These are phyloP conservation scores for Eimeria necatrix DNA, from an alignment of 169 alveolate species.

Conservation along the genomic window DNA sequence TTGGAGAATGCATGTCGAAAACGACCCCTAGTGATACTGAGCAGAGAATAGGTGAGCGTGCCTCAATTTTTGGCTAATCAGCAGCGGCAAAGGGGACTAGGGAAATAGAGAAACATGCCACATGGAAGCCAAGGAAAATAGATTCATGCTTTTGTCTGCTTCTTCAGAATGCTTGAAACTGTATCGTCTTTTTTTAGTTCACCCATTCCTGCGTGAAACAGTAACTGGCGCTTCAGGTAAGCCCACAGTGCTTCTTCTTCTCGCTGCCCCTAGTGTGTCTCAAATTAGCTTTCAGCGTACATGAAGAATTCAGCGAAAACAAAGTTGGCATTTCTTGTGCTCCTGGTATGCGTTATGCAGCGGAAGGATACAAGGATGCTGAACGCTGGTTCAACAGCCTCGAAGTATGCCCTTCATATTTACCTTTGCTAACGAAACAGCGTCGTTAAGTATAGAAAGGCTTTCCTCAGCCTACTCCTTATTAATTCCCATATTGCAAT, in stretches of 20 bases:
- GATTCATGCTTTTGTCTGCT: neutral
- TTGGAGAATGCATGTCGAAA: neutral
- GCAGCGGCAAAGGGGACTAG: neutral
- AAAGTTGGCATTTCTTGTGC: neutral
- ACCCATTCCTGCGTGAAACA: conserved; percentile 13
- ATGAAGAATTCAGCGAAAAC: neutral
- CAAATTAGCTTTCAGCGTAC: neutral
- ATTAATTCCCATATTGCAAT: neutral
- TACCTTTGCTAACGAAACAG: neutral
- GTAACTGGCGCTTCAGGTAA: conserved; percentile 27
- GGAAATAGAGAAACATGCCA: neutral
- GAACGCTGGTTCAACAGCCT: conserved; percentile 8
- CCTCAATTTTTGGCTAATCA: neutral
- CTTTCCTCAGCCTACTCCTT: neutral
- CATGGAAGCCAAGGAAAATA: neutral
- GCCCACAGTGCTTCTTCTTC: neutral
- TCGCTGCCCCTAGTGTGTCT: neutral
- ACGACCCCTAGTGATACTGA: neutral
- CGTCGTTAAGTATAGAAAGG: neutral
- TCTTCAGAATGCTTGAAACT: neutral
- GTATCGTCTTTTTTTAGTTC: conserved; percentile 1
- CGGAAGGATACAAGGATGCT: conserved; percentile 14
- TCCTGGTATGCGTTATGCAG: neutral
- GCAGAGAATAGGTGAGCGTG: neutral
- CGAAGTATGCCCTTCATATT: neutral